Evolutionary conservation across 2,329 filamentous ascomycete species (phyloP), one percentile per base, ranked within the genome.

Genomic region (Zopfia rhizophila): DNA sequence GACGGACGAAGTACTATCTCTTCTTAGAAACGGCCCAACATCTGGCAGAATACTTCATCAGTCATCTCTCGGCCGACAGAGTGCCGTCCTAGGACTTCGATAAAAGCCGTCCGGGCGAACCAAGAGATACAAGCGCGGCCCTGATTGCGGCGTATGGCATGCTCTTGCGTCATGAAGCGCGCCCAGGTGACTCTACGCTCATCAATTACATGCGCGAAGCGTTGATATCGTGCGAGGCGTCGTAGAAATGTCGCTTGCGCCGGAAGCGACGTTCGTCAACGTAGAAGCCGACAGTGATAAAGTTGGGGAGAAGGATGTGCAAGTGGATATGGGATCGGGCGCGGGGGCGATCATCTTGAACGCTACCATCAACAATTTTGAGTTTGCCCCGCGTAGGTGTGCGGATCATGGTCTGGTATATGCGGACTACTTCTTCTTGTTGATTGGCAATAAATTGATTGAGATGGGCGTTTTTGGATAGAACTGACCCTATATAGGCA

Each of bases 51-150:
- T 74, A 73, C 38, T 79, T 78, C 44, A 46, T 78, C 3, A 38
- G 57, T 1, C 59, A 70, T 0, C 50, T 80, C 18, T 68, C 70
- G 0, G 41, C 35, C 0, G 61, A 58, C 25, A 54, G 56, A 0
- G 68, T 77, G 0, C 73, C 75, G 2, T 70, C 67, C 11, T 78
- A 75, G 76, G 76, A 79, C 38, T 78, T 78, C 36, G 72, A 78
- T 49, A 76, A 75, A 0, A 77, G 76, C 46, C 51, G 48, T 0
- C 64, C 23, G 4, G 19, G 17, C 4, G 61, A 69, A 25, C 72
- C 71, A 1, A 58, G 66, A 1, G 75, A 77, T 38, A 69, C 70
- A 3, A 70, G 63, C 29, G 74, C 74, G 2, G 71, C 70, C 0
- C 40, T 74, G 12, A 66, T 75, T 8, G 65, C 72, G 0, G 57